A percentile compares a stretch with the other conserved stretches of the same genome.
Conservation (phyloP, 2,329 filamentous ascomycete genomes). For the Alternaria arborescens region DNA sequence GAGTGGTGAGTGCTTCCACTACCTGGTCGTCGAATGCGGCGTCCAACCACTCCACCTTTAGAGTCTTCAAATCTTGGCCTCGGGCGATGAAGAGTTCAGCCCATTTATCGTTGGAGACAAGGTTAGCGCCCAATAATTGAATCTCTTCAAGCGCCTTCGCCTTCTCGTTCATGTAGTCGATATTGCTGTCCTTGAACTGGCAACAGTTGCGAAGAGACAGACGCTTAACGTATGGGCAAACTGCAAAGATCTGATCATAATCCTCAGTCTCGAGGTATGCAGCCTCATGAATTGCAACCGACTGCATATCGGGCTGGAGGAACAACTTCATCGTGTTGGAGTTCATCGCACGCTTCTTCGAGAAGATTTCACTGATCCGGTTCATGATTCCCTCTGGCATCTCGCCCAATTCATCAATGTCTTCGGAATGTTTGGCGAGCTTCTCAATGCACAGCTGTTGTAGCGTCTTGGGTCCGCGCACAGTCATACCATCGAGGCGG, state of each 20-base stretch:
- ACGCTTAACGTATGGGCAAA: constrained; percentile 72
- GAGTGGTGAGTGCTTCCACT: constrained; percentile 66
- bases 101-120: constrained; percentile 82
- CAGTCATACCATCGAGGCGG: constrained; percentile 77
- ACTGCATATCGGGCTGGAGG: constrained; percentile 62
- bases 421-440: constrained; percentile 69
- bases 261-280: constrained; percentile 76
- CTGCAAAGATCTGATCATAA: constrained; percentile 80
- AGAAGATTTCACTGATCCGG: constrained; percentile 69
- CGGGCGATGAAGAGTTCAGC: constrained; percentile 71
- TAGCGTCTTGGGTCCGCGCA: constrained; percentile 73
- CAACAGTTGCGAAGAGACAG: constrained; percentile 85
- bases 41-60: constrained; percentile 87
- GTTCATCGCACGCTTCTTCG: constrained; percentile 68
- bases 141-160: constrained; percentile 74
- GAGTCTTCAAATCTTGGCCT: constrained; percentile 69
- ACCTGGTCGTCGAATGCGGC: constrained; percentile 79
- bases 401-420: constrained; percentile 71
- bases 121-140: constrained; percentile 83
- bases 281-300: constrained; percentile 68
- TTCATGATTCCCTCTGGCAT: constrained; percentile 65
- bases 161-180: constrained; percentile 81
- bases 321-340: constrained; percentile 60
- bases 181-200: constrained; percentile 85
- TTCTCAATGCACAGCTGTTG: constrained; percentile 71